Percentiles rank a stretch among this genome's conserved stretches.
phyloP scores from a whole-genome alignment of 352 stramenopile genomes.

The Pilasporangium apinafurcum region DNA sequence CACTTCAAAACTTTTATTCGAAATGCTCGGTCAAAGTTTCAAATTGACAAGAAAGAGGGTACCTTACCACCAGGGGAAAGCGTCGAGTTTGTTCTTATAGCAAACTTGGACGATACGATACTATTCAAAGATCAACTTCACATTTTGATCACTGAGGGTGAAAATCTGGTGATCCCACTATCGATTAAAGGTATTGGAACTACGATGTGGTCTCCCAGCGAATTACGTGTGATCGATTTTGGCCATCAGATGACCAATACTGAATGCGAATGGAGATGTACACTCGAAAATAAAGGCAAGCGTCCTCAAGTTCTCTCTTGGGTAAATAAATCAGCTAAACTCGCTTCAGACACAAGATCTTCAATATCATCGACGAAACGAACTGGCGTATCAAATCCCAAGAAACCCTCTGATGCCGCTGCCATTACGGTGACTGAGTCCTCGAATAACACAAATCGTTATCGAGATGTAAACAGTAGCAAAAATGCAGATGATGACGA shows the following conservation, averaged over 20 bases:
- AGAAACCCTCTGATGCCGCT: no score
- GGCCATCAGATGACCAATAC: slow-evolving; percentile 87
- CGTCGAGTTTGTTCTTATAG: slow-evolving; percentile 69
- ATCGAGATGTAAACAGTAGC: not conserved
- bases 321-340: slow-evolving; percentile 83
- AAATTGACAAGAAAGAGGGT: slow-evolving; percentile 87
- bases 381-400: slow-evolving; percentile 7
- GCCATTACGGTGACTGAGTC: no score
- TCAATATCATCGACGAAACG: not conserved
- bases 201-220: slow-evolving; percentile 90
- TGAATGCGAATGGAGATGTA: slow-evolving; percentile 89
- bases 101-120: slow-evolving; percentile 92
- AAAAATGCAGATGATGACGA: slow-evolving; percentile 14
- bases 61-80: slow-evolving; percentile 75
- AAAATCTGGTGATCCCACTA: slow-evolving; percentile 87
- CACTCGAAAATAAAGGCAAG: slow-evolving; percentile 94
- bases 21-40: slow-evolving; percentile 89
- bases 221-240: slow-evolving; percentile 90
- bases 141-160: slow-evolving; percentile 89
- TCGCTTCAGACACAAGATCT: slow-evolving; percentile 8
- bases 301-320: slow-evolving; percentile 89
- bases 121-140: slow-evolving; percentile 92
- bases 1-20: slow-evolving; percentile 92
- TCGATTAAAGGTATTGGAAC: slow-evolving; percentile 89
- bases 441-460: slow-evolving; percentile 2